Percentiles rank a stretch among this genome's conserved stretches.
Conservation (phyloP, 495 filamentous ascomycete species). For the Annulohypoxylon moriforme region DNA sequence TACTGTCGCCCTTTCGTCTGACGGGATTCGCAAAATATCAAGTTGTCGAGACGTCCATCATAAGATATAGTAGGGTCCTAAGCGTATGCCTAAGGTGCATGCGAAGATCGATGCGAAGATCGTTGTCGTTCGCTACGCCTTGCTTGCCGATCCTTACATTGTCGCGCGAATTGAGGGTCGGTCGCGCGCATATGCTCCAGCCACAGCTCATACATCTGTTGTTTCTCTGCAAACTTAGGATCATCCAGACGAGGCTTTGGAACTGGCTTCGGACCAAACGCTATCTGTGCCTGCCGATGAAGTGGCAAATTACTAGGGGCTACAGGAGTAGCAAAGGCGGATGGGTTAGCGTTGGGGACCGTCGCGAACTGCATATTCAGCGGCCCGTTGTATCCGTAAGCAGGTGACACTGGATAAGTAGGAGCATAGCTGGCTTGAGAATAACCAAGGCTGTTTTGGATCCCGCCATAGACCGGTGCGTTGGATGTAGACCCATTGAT, state of each 20-base stretch:
- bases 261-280: slow-evolving; percentile 44
- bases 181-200: slow-evolving; percentile 55
- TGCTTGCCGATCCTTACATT: slow-evolving; percentile 58
- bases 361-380: neutral
- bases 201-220: slow-evolving; percentile 57
- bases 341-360: neutral
- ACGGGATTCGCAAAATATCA: neutral
- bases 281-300: slow-evolving; percentile 32
- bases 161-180: slow-evolving; percentile 53
- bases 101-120: neutral
- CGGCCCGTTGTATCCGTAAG: neutral
- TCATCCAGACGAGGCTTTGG: slow-evolving; percentile 42
- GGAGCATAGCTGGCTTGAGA: neutral
- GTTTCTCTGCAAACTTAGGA: slow-evolving; percentile 32
- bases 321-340: neutral
- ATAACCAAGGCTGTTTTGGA: neutral
- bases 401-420: neutral
- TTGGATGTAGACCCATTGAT: neutral
- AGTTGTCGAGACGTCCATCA: neutral
- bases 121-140: slow-evolving; percentile 51
- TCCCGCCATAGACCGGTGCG: neutral
- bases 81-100: neutral
- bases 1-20: neutral
- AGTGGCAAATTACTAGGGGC: slow-evolving; percentile 2
- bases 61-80: neutral